Base-by-base conservation (phyloP, 495 filamentous ascomycete species). In the Venustampulla echinocandica region DNA sequence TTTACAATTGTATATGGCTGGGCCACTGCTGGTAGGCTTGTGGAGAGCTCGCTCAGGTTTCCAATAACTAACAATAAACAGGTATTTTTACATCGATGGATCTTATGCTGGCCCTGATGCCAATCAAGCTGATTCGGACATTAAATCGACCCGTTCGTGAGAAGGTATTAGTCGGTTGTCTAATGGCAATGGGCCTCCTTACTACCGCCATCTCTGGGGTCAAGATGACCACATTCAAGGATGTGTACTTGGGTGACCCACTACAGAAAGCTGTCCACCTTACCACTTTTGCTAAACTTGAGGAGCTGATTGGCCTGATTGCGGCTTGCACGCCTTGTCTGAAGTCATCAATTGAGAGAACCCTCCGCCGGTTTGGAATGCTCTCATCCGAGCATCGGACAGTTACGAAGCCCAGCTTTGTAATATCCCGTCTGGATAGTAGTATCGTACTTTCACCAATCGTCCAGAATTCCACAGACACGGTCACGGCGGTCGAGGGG, bases 101-200 rank as follows among this genome's bases (percentile, higher is more conserved):
- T 13, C 25, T 42, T n/a, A 1, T 42, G 2, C 19, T 42, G 4
- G 38, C 38, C 17, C 3, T 20, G 10, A 23, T 42, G 38, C 38
- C 38, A 10, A 42, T 42, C 10, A 23, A 21, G 4, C 19, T 42
- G 4, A 42, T 42, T 10, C 25, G 17, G 38, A 42, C 38, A 9
- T 13, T 42, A 15, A 42, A 25, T 24, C 19, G 6, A 6, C 14
- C 38, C n/a, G 11, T 24, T 5, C 38, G 19, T 3, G 38, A 42
- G 20, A 21, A 25, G 17, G 7, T 24, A 1, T 3, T 42, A 4
- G n/a, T 42, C 17, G 38, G 19, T 10, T 21, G 19, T 11, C 19
- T 42, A n/a, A 42, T 42, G 38, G 38, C 38, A 42, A 10, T 42
- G 17, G 19, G 38, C 19, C 38, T 42, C 23, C 13, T 11, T 11